Conservation (phyloP, 352 stramenopile genomes). For the Elongisporangium senticosum region DNA sequence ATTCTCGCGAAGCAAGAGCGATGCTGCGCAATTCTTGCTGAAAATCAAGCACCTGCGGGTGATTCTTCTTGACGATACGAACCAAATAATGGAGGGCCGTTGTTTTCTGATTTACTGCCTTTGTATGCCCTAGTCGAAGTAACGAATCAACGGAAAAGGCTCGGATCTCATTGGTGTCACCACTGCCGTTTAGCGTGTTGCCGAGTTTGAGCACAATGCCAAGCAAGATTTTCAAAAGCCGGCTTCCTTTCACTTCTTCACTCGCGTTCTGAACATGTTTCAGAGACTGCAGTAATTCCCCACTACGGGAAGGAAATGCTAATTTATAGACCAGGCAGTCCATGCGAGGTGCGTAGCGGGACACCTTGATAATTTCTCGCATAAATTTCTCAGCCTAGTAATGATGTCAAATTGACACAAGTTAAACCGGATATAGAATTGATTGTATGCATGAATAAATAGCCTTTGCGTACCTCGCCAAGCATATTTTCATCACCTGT, state of each 20-base stretch:
- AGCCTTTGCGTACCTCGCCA: slow-evolving; percentile 41
- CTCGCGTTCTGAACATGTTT: slow-evolving; percentile 86
- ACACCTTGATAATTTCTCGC: slow-evolving; percentile 76
- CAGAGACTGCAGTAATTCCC: slow-evolving; percentile 81
- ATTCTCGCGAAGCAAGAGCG: slow-evolving; percentile 74
- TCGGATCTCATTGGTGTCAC: slow-evolving; percentile 81
- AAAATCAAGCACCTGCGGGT: slow-evolving; percentile 90
- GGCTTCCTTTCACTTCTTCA: slow-evolving; percentile 91
- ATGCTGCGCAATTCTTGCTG: slow-evolving; percentile 86
- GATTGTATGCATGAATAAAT: background rate
- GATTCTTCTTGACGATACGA: slow-evolving; percentile 94
- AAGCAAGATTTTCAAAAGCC: slow-evolving; percentile 91
- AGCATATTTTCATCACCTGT: slow-evolving; percentile 52
- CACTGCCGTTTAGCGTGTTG: slow-evolving; percentile 94
- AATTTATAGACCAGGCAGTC: slow-evolving; percentile 83
- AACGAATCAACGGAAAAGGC: slow-evolving; percentile 96
- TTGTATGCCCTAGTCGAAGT: slow-evolving; percentile 90
- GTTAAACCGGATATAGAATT: background rate
- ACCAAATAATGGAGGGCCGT: slow-evolving; percentile 98
- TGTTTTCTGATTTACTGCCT: slow-evolving; percentile 96
- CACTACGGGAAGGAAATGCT: slow-evolving; percentile 58
- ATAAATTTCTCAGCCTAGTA: slow-evolving; percentile 84
- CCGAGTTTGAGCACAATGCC: slow-evolving; percentile 96
- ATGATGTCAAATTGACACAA: background rate
- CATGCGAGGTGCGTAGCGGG: slow-evolving; percentile 56